Base-by-base conservation (phyloP, 345 rosid species). In the Chamaenerion angustifolium region DNA sequence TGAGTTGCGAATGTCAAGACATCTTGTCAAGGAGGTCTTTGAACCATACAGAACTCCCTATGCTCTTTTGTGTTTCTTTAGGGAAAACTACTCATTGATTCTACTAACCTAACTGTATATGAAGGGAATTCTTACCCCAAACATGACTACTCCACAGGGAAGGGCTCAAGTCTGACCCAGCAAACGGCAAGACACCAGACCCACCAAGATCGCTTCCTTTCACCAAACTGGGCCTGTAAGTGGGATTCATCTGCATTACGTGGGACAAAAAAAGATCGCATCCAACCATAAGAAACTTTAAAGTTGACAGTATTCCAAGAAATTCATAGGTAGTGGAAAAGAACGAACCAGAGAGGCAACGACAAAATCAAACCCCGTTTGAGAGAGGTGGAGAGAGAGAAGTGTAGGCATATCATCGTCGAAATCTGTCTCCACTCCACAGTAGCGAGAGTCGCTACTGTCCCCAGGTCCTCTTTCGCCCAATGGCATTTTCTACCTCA, bases 121-220 rank as follows among this genome's bases (percentile, higher is more conserved):
- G 15, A 52, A 35, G 49, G 61, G 46, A 42, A 14, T 46, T 31
- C 51, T 25, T 78, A 87, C 98, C 98, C 37, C 87, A 96, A 10
- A 92, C 96, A 67, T 80, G 96, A 63, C 84, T 77, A 51, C 98
- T 92, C 98, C 98, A 87, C 67, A 79, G 96, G 15, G 96, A 82
- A 58, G 98, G 96, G 52, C 86, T 71, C 68, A 92, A 76, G 67
- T 92, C 98, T 1, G 96, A 92, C 44, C 78, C 82, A 72, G 94
- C 82, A 45, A 87, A 69, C 0, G 98, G 94, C 42, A 74, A 71
- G 48, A 79, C 84, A 58, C 35, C 13, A 40, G 76, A 67, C 25
- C 47, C 75, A 41, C 46, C 48, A 31, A 3, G 37, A 21, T 55
- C 51, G 41, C 68, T 73, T 48, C 51, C 68, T 63, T 65, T 72